phyloP scores from a whole-genome alignment of 768 basidiomycete species.

The Serendipita vermifera region DNA sequence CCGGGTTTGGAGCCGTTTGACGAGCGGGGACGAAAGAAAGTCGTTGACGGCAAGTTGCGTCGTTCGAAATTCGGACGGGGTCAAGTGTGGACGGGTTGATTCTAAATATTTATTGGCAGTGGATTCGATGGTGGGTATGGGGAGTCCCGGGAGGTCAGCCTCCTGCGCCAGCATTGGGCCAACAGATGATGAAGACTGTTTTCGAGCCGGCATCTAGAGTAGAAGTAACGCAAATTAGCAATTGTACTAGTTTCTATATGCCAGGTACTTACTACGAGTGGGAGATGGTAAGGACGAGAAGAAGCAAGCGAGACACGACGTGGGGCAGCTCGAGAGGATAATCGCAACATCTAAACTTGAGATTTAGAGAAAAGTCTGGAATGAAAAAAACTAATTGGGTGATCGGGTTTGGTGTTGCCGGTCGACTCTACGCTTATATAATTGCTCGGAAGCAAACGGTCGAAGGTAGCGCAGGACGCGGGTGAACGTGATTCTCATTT shows the following conservation, averaged over 20 bases:
- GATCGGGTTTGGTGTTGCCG: too few relatives aligned
- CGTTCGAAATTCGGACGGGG: slow-evolving; percentile 43
- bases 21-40: slow-evolving; percentile 59
- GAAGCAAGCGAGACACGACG: too few relatives aligned
- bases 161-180: slow-evolving; percentile 63
- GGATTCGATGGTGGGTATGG: slow-evolving; percentile 70
- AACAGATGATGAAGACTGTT: slow-evolving; percentile 25
- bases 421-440: too few relatives aligned
- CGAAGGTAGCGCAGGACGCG: too few relatives aligned
- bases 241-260: not conserved
- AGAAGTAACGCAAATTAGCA: not conserved
- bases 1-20: slow-evolving; percentile 60
- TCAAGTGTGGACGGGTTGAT: slow-evolving; percentile 63
- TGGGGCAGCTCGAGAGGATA: too few relatives aligned
- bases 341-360: too few relatives aligned
- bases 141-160: slow-evolving; percentile 58
- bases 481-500: too few relatives aligned
- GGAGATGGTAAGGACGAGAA: too few relatives aligned
- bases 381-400: too few relatives aligned
- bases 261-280: too few relatives aligned
- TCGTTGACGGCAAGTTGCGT: slow-evolving; percentile 47
- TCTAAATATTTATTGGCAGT: slow-evolving; percentile 85
- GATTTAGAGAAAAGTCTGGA: too few relatives aligned
- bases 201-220: not conserved
- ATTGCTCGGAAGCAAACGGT: too few relatives aligned